These are phyloP conservation scores for Sorghum bicolor DNA, from an alignment of 176 grass and related monocot genomes.

Conservation along the genomic window DNA sequence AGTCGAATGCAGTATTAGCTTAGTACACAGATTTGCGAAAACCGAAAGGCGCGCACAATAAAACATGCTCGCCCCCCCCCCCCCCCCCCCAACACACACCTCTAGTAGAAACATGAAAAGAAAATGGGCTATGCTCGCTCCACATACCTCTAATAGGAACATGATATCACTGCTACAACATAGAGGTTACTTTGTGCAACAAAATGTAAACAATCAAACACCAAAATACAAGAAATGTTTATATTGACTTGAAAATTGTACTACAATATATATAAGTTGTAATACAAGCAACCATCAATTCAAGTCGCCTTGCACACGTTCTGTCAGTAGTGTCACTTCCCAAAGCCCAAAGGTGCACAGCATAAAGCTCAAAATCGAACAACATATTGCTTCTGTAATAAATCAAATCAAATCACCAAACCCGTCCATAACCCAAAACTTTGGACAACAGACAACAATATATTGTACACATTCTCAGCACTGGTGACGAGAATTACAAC, in stretches of 20 bases:
- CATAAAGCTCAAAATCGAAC: background rate
- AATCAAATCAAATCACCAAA: constrained; percentile 32
- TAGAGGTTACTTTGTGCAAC: background rate
- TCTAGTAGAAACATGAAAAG: no score
- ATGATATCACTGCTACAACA: background rate
- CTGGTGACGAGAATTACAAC: constrained; percentile 31
- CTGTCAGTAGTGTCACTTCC: background rate
- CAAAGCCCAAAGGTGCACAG: background rate
- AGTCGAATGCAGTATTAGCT: no score
- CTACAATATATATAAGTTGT: no score
- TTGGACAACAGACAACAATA: background rate
- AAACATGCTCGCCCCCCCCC: no score
- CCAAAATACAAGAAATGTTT: no score
- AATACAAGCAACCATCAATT: no score
- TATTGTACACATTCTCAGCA: constrained; percentile 39
- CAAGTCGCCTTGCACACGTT: background rate
- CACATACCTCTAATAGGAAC: no score
- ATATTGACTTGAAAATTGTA: no score
- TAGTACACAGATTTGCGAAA: no score
- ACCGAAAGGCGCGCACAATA: no score
- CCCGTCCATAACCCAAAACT: constrained; percentile 33
- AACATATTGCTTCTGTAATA: background rate
- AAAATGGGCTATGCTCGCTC: no score
- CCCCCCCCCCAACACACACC: no score
- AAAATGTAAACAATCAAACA: background rate